Base-by-base conservation (phyloP, 1,284 basidiomycete species). In the Tilletiaria anomala region DNA sequence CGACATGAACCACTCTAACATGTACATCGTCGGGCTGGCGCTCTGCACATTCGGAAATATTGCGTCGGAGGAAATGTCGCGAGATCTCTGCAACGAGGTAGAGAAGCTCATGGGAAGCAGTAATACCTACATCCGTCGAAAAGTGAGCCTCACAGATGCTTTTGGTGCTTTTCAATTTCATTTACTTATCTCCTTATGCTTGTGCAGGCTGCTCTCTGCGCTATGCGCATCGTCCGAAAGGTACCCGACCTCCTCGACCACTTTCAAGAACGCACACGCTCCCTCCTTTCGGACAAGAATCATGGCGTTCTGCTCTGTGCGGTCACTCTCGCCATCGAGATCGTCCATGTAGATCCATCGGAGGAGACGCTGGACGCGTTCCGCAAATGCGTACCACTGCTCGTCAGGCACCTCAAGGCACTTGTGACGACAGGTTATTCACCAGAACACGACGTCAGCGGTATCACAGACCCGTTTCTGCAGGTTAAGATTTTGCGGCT, bases 1-100 rank as follows among this genome's bases (percentile, higher is more conserved):
- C 70, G 93, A 97, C 71, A 89, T 99, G 87, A 96, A 97, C 69
- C 89, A 96, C 70, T 82, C 89, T 10, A 97, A 96, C 70, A 94
- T 94, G 85, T 97, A 94, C 68, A 85, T 86, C 6, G 93, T 97
- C 31, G 93, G 93, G 15, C 76, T 99, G 39, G 91, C 89, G 1
- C 76, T 99, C 32, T 96, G 89, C 65, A 97, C 93, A 0, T 97
- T 99, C 67, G 93, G 91, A 50, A 96, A 97, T 66, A 97, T 97
- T 53, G 86, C 93, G 6, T 94, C 88, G 10, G 93, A 97, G 45
- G 66, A 67, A 44, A 65, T 67, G 63, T 59, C 63, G 14, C 43
- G 61, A 22, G 56, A 62, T 40, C 47, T 67, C 29, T 60, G 54
- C 43, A 60, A 62, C 61, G 93, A 97, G 72, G 83, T 99, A 54